Evolutionary conservation across 345 rosid genomes (phyloP).

Genomic region (Psidium friedrichsthalianum): DNA sequence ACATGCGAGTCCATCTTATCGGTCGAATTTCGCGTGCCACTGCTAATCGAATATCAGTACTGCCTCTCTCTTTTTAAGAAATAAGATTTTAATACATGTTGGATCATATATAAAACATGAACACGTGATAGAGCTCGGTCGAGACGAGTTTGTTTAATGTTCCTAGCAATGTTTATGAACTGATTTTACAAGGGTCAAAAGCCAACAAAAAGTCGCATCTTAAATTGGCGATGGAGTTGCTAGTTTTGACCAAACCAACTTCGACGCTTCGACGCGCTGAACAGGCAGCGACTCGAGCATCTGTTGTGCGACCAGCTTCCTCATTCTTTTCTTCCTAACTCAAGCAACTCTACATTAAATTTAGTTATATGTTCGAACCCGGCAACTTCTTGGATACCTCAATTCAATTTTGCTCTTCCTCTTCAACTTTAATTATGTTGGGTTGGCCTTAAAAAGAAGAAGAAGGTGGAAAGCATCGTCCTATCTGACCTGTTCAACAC

Average conservation of each 20-base stretch:
- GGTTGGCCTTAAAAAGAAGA: neutral
- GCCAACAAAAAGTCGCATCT: neutral
- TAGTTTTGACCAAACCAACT: neutral
- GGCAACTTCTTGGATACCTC: neutral
- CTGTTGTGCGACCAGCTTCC: neutral
- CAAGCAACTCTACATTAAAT: no score
- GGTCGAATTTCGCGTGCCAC: accelerated
- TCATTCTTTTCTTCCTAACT: neutral
- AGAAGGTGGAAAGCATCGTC: neutral
- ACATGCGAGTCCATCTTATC: accelerated
- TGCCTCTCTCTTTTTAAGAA: neutral
- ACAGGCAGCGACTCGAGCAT: neutral
- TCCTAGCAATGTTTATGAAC: neutral
- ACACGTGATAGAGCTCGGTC: neutral
- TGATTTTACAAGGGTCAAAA: neutral
- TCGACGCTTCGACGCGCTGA: neutral
- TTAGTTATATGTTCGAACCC: neutral
- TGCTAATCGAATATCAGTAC: neutral
- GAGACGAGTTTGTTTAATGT: neutral
- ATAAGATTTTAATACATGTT: neutral
- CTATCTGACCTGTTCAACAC: neutral
- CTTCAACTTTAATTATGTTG: neutral
- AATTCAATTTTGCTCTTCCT: neutral
- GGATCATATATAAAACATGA: neutral
- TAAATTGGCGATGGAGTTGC: neutral